Conservation (phyloP, 1,284 basidiomycete genomes). For the Anthracocystis walkeri region DNA sequence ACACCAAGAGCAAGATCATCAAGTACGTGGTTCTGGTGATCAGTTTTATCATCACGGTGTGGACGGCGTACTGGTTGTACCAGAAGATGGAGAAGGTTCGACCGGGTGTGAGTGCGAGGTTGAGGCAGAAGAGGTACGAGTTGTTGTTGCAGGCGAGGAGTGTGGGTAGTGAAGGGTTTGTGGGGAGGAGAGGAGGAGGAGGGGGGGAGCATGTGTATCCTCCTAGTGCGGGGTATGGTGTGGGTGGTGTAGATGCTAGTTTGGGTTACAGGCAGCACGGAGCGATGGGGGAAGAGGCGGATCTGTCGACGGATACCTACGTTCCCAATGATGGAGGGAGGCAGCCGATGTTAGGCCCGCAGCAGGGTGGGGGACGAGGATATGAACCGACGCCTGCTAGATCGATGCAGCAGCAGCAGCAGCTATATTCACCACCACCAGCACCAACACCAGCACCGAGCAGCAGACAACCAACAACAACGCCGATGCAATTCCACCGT, state of each 20-base stretch:
- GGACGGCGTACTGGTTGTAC: slow-evolving; percentile 86
- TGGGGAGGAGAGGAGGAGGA: background rate
- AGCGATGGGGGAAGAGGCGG: slow-evolving; percentile 1
- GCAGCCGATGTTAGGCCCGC: background rate
- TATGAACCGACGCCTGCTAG: background rate
- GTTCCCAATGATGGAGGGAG: background rate
- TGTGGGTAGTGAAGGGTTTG: slow-evolving; percentile 28
- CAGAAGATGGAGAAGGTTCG: slow-evolving; percentile 81
- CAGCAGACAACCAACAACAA: background rate
- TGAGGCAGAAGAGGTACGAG: slow-evolving; percentile 77
- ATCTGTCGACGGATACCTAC: slow-evolving; percentile 23
- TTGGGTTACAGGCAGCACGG: slow-evolving; percentile 4
- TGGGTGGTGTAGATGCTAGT: slow-evolving; percentile 1
- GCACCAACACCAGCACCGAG: background rate
- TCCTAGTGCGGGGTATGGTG: slow-evolving; percentile 4
- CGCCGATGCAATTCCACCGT: slow-evolving; percentile 42
- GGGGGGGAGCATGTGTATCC: slow-evolving; percentile 19
- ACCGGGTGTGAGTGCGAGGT: slow-evolving; percentile 73
- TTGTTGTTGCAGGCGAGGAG: slow-evolving; percentile 47
- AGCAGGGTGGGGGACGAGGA: background rate
- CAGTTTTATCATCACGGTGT: slow-evolving; percentile 76
- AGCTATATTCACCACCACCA: background rate
- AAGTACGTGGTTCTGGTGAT: slow-evolving; percentile 66
- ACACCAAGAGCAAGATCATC: slow-evolving; percentile 62
- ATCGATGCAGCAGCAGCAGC: background rate